Evolutionary conservation across 169 alveolate genomes (phyloP), one percentile per base, ranked within the genome.

Genomic region (Cardiosporidium cionae): DNA sequence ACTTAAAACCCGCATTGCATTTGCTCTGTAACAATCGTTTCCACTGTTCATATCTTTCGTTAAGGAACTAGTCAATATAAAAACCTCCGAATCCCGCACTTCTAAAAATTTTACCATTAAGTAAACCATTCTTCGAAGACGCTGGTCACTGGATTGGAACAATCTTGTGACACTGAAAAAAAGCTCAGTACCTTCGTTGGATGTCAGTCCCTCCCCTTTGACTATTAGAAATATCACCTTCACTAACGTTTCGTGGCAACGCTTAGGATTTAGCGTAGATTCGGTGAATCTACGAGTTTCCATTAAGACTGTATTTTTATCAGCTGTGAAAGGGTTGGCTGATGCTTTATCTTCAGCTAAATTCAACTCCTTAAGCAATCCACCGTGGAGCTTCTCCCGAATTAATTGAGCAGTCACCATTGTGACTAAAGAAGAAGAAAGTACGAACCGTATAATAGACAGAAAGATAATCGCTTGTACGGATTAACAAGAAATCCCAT

Each of bases 131-230:
- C 98, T 87, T 33, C 98, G 80, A 65, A 96, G 85, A 35, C 91
- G 78, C 64, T 90, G 93, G 72, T 93, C 87, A 33, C 86, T 82
- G 1, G 96, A 89, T 80, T 95, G 97, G 83, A 94, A 94, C 32
- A 95, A 90, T 68, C 95, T 90, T 34, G 98, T 94, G n/a, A 92
- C 93, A 27, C 96, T 94, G 84, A 95, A 95, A 78, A 95, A 95
- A 52, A 95, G 77, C 72, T 89, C 94, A 5, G 97, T 87, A 53
- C 94, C 82, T 72, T 95, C 98, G 63, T 84, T 85, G 31, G 88
- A 90, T 33, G 98, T 80, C 68, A 94, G 80, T n/a, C 71, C 85
- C 53, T 89, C 95, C n/a, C 82, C 83, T 1, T 70, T 74, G 35
- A 58, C 52, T 67, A 80, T 37, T 52, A 80, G 35, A 31, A 44